Percentiles rank a stretch among this genome's conserved stretches.
Conservation (phyloP, 352 stramenopile species). For the Phytophthora chlamydospora region DNA sequence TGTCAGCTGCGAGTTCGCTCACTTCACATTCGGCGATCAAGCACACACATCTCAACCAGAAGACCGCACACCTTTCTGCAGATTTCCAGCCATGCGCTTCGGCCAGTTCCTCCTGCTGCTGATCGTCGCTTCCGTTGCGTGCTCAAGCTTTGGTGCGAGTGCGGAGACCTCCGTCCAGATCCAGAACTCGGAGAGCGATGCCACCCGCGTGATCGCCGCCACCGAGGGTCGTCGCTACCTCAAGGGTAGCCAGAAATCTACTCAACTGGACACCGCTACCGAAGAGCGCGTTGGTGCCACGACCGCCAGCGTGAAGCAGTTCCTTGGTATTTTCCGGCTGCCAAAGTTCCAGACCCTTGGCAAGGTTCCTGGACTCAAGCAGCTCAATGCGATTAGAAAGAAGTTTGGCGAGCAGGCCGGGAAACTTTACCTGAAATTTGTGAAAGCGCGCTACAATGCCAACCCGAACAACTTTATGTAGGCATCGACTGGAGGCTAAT, state of each 20-base stretch:
- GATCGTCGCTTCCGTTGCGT: slow-evolving; percentile 1
- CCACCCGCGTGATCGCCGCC: background rate
- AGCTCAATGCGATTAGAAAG: background rate
- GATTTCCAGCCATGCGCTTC: slow-evolving; percentile 1
- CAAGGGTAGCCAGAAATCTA: slow-evolving; percentile 7
- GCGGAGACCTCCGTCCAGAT: background rate
- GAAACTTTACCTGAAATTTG: too few species aligned
- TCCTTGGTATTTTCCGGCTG: background rate
- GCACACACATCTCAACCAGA: too few species aligned
- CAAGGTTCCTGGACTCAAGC: slow-evolving; percentile 4
- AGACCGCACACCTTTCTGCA: too few species aligned
- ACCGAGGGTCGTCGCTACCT: background rate
- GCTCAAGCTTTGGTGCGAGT: background rate
- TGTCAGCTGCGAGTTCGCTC: too few species aligned
- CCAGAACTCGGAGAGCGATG: background rate
- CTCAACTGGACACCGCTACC: background rate
- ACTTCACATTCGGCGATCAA: too few species aligned
- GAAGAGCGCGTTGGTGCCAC: slow-evolving; percentile 11
- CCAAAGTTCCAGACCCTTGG: slow-evolving; percentile 1
- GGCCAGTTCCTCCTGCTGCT: slow-evolving; percentile 7
- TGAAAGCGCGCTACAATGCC: too few species aligned
- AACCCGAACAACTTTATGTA: too few species aligned
- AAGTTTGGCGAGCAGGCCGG: too few species aligned
- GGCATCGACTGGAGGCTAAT: too few species aligned
- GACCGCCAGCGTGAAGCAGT: slow-evolving; percentile 2